Conservation (phyloP, 1,284 basidiomycete genomes). For the Mycena citricolor region DNA sequence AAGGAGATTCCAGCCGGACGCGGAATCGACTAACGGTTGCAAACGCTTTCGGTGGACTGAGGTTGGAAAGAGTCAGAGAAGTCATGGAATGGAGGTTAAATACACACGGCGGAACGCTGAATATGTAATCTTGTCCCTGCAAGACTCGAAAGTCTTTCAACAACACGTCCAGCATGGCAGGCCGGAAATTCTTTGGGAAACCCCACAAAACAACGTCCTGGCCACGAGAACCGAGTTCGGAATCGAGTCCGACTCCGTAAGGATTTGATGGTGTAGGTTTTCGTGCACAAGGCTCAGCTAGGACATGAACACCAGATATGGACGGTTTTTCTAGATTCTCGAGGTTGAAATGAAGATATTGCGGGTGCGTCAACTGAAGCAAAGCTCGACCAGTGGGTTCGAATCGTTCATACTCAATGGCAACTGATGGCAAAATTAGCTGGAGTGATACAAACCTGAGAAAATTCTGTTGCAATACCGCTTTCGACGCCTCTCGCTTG, state of each 20-base stretch:
- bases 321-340: constrained; percentile 40
- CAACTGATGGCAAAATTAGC: constrained; percentile 40
- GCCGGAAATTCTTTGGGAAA: constrained; percentile 45
- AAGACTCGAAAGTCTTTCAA: not conserved
- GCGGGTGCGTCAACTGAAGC: constrained; percentile 48
- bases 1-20: constrained; percentile 51
- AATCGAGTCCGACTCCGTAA: constrained; percentile 52
- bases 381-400: constrained; percentile 54
- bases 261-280: not conserved
- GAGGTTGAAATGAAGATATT: constrained; percentile 44
- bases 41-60: constrained; percentile 38
- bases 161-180: constrained; percentile 4
- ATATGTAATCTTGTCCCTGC: no score
- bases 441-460: not conserved
- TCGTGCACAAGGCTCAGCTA: constrained; percentile 24
- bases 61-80: not conserved
- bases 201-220: constrained; percentile 61
- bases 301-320: constrained; percentile 45
- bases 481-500: constrained; percentile 52
- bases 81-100: constrained; percentile 35
- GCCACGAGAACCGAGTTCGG: constrained; percentile 45
- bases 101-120: constrained; percentile 28
- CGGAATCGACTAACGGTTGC: constrained; percentile 50
- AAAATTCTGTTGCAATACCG: constrained; percentile 46
- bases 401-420: constrained; percentile 60